A percentile compares a stretch with the other conserved stretches of the same genome.
Conservation (phyloP, 164 flowering plant species). For the grape (Vitis vinifera) region ASM3070453v1 NC_081820.1:4407501-4408000, state of each 20-base stretch:
- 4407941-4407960: not conserved
- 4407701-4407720: slow-evolving; percentile 60
- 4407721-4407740: slow-evolving; percentile 41
- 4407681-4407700: slow-evolving; percentile 67
- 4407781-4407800: slow-evolving; percentile 60
- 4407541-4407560: no score
- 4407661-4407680: slow-evolving; percentile 71
- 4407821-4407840: not conserved
- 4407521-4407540: no score
- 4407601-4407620: not conserved
- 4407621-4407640: not conserved
- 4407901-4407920: not conserved
- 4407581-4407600: no score
- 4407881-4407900: no score
- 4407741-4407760: slow-evolving; percentile 35
- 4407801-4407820: slow-evolving; percentile 29
- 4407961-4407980: not conserved
- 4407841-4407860: no score
- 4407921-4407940: not conserved
- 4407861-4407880: no score
- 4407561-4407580: no score
- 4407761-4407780: slow-evolving; percentile 48
- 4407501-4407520: no score
- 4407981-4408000: not conserved
- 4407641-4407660: not conserved